A percentile compares a stretch with the other conserved stretches of the same genome.
These are phyloP conservation scores for Crataegus laevigata DNA, from an alignment of 306 rosid species.

Conservation along the genomic window DNA sequence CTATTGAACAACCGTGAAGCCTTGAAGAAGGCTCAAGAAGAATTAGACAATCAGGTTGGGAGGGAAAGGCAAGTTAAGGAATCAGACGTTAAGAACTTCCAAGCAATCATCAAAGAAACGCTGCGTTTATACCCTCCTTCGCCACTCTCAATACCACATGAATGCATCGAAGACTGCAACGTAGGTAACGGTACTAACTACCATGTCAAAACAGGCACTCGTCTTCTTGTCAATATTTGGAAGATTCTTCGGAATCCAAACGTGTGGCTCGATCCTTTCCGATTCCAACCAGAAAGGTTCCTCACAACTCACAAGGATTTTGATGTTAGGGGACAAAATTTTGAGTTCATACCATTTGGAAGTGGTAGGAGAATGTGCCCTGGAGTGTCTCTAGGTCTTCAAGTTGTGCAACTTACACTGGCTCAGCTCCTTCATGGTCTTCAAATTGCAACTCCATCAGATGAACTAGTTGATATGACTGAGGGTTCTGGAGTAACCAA, in stretches of 20 bases:
- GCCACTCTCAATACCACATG: not conserved
- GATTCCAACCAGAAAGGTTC: not conserved
- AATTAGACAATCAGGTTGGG: not conserved
- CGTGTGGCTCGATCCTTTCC: not conserved
- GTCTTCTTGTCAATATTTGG: not conserved
- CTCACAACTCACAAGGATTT: not conserved
- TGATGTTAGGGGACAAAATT: not conserved
- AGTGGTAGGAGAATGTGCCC: conserved; percentile 1
- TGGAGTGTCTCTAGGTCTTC: not conserved
- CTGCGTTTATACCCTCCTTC: not conserved
- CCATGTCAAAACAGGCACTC: not conserved
- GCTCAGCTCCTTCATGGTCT: not conserved
- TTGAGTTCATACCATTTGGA: conserved; percentile 3
- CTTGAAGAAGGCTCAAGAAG: not conserved
- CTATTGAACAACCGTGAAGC: not conserved
- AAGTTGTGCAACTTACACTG: not conserved
- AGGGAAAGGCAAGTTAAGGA: not conserved
- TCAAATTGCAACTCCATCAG: not conserved
- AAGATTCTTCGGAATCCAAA: not conserved
- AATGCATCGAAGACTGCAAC: conserved; percentile 1
- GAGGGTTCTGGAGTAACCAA: not conserved
- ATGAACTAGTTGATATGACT: not conserved
- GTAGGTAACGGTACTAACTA: not conserved
- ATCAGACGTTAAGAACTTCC: not conserved
- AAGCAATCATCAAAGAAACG: conserved; percentile 3